phyloP scores from a whole-genome alignment of 2,329 filamentous ascomycete species.

The Penicillium nordicum region DNA sequence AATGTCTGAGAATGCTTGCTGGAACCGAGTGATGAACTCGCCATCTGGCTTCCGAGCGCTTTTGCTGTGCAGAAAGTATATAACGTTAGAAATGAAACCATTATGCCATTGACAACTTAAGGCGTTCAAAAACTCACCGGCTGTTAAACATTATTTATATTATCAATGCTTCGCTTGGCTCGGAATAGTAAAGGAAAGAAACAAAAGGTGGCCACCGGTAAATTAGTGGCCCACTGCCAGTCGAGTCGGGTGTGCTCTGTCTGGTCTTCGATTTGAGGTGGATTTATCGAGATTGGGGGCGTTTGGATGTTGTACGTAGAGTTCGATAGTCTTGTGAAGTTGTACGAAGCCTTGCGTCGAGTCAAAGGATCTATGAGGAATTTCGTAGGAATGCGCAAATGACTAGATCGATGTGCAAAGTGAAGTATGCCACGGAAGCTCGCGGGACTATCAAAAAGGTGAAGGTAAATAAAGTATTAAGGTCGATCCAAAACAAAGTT shows the following conservation, averaged over 20 bases:
- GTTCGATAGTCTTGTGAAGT: not conserved
- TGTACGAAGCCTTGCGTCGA: not conserved
- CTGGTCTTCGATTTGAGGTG: not conserved
- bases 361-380: not conserved
- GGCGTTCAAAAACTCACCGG: slow-evolving; percentile 39
- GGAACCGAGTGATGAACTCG: slow-evolving; percentile 79
- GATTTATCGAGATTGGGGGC: not conserved
- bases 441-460: slow-evolving; percentile 9
- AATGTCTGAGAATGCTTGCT: slow-evolving; percentile 75
- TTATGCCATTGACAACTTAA: not conserved
- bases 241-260: not conserved
- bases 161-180: not conserved
- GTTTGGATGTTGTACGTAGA: not conserved
- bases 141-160: slow-evolving; percentile 45
- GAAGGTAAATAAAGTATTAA: slow-evolving; percentile 7
- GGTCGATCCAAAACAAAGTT: not conserved
- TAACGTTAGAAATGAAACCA: not conserved
- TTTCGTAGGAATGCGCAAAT: not conserved
- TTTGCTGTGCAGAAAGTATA: slow-evolving; percentile 46
- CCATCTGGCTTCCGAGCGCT: slow-evolving; percentile 82
- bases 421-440: slow-evolving; percentile 12
- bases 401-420: not conserved
- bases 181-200: not conserved
- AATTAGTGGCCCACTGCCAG: not conserved
- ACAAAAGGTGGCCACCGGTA: no score